A percentile compares a stretch with the other conserved stretches of the same genome.
phyloP scores from a whole-genome alignment of 2,329 filamentous ascomycete genomes.

The Pseudogymnoascus sp. region DNA sequence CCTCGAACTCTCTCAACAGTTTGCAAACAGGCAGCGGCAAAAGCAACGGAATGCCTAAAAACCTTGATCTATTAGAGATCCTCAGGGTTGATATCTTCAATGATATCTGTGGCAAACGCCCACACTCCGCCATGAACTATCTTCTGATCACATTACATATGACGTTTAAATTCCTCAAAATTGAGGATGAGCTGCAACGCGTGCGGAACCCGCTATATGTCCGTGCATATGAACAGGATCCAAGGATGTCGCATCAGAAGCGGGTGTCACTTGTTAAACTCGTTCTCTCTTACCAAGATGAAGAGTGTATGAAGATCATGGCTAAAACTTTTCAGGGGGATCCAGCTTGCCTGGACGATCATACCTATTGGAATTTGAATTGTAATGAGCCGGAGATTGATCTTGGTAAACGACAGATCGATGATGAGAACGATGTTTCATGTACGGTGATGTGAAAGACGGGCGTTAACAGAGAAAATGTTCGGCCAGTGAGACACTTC shows the following conservation, averaged over 20 bases:
- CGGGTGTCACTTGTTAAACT: conserved; percentile 21
- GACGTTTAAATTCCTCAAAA: too few relatives aligned
- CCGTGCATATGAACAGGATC: conserved; percentile 25
- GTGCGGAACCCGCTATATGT: conserved; percentile 27
- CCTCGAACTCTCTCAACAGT: too few relatives aligned
- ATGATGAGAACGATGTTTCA: too few relatives aligned
- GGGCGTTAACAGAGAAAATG: too few relatives aligned
- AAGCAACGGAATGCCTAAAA: background rate
- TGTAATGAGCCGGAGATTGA: too few relatives aligned
- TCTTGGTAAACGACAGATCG: too few relatives aligned
- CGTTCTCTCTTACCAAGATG: conserved; percentile 23
- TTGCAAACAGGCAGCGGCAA: background rate
- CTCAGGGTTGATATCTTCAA: conserved; percentile 25
- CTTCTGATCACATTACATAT: too few relatives aligned
- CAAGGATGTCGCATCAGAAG: conserved; percentile 20
- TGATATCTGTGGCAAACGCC: conserved; percentile 27
- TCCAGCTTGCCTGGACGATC: conserved; percentile 24
- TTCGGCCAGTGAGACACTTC: too few relatives aligned
- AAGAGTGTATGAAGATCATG: conserved; percentile 30
- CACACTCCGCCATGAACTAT: conserved; percentile 27
- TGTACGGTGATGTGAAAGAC: too few relatives aligned
- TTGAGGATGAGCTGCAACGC: too few relatives aligned
- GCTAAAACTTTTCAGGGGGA: conserved; percentile 25
- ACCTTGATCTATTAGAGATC: conserved; percentile 19
- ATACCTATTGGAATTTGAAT: conserved; percentile 29